A percentile compares a stretch with the other conserved stretches of the same genome.
These are phyloP conservation scores for Tricholoma bakamatsutake DNA, from an alignment of 768 basidiomycete species.

Conservation along the genomic window DNA sequence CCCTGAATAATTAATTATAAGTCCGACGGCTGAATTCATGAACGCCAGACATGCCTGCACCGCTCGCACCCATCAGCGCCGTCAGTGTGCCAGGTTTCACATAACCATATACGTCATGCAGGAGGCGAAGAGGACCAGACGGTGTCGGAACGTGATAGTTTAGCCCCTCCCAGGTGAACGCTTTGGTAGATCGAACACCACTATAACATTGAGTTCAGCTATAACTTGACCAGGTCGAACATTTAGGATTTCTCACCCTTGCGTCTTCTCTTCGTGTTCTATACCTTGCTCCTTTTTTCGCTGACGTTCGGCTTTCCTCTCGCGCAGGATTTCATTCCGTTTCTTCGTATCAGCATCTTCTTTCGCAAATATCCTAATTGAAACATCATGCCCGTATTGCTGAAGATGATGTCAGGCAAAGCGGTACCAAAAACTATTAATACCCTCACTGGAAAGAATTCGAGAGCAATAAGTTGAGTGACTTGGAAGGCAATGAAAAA, in stretches of 20 bases:
- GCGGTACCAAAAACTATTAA: not conserved
- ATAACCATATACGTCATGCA: constrained; percentile 75
- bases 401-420: constrained; percentile 14
- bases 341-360: constrained; percentile 50
- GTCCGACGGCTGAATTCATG: not conserved
- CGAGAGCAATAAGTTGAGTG: constrained; percentile 61
- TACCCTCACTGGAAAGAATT: constrained; percentile 51
- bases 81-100: constrained; percentile 86
- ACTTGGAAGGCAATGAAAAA: constrained; percentile 68
- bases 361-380: constrained; percentile 54
- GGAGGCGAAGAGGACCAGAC: constrained; percentile 51
- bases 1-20: constrained; percentile 28
- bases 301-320: constrained; percentile 42
- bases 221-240: not conserved
- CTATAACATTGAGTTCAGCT: not conserved
- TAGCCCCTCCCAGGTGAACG: constrained; percentile 79
- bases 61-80: constrained; percentile 83
- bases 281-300: constrained; percentile 14
- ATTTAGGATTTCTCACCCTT: constrained; percentile 8
- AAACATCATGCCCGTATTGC: constrained; percentile 46
- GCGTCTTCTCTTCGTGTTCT: constrained; percentile 1
- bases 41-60: constrained; percentile 45
- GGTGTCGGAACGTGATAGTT: constrained; percentile 74
- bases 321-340: constrained; percentile 45
- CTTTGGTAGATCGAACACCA: constrained; percentile 25